Evolutionary conservation across 2,329 filamentous ascomycete genomes (phyloP).

Genomic region (Alternaria brassicicola): DNA sequence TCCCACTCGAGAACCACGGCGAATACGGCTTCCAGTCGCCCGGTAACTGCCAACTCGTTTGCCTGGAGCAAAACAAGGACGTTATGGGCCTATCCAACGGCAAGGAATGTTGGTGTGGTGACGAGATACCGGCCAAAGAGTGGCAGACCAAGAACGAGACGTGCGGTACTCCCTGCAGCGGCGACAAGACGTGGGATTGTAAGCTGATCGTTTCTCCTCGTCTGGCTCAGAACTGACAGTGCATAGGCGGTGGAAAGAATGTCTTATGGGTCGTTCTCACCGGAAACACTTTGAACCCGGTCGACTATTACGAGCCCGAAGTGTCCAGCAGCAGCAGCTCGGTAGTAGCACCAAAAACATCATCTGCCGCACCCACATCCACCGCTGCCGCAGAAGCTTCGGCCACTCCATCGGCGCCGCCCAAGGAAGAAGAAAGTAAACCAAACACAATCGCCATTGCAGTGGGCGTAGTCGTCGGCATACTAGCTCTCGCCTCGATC

Average conservation of each 20-base stretch:
- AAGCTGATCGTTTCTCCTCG: conserved; percentile 44
- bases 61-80: conserved; percentile 54
- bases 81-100: conserved; percentile 69
- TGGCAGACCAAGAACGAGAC: conserved; percentile 61
- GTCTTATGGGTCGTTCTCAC: conserved; percentile 61
- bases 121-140: conserved; percentile 65
- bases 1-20: conserved; percentile 57
- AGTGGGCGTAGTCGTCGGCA: conserved; percentile 84
- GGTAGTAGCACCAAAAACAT: conserved; percentile 13
- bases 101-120: conserved; percentile 75
- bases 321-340: conserved; percentile 28
- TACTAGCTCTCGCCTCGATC: conserved; percentile 71
- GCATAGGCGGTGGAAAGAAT: conserved; percentile 63
- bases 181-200: conserved; percentile 66
- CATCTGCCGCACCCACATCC: conserved; percentile 22
- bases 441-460: conserved; percentile 85
- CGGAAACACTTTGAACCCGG: conserved; percentile 51
- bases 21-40: conserved; percentile 59
- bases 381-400: conserved; percentile 21
- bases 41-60: conserved; percentile 62
- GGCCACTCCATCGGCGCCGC: conserved; percentile 45
- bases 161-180: conserved; percentile 71
- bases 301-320: conserved; percentile 41
- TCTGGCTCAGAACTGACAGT: conserved; percentile 24
- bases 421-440: conserved; percentile 33